Evolutionary conservation across 768 basidiomycete genomes (phyloP).

Genomic region (Mrakia blollopis): DNA sequence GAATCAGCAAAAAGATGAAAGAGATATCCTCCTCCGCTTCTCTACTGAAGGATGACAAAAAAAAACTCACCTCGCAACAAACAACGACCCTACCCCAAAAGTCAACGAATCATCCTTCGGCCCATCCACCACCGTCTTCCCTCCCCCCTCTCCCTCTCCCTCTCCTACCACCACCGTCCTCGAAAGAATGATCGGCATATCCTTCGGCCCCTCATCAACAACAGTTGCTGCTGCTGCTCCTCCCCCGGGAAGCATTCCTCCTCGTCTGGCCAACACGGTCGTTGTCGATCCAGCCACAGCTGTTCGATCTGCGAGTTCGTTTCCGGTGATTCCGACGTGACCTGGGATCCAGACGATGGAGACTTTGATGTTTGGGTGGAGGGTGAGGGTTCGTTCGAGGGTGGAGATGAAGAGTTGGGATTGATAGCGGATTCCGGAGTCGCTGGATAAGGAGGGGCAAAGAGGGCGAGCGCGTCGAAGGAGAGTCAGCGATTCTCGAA

Average conservation of each 20-base stretch:
- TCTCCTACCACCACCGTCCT: slow-evolving; percentile 12
- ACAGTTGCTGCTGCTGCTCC: slow-evolving; percentile 1
- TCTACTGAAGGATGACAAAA: neutral
- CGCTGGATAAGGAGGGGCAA: slow-evolving; percentile 24
- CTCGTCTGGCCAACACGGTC: slow-evolving; percentile 35
- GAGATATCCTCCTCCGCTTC: no score
- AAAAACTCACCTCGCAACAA: slow-evolving; percentile 40
- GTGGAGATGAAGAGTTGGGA: slow-evolving; percentile 39
- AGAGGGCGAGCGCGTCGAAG: neutral
- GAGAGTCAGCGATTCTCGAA: neutral
- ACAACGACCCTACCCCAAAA: slow-evolving; percentile 38
- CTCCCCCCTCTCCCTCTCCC: slow-evolving; percentile 5
- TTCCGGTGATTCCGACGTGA: slow-evolving; percentile 40
- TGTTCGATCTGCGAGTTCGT: slow-evolving; percentile 41
- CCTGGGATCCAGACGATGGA: slow-evolving; percentile 44
- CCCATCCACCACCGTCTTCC: neutral
- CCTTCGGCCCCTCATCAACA: slow-evolving; percentile 1
- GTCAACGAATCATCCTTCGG: slow-evolving; percentile 35
- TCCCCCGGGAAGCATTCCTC: slow-evolving; percentile 20
- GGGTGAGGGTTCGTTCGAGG: slow-evolving; percentile 40
- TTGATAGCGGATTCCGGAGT: slow-evolving; percentile 41
- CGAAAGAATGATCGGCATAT: slow-evolving; percentile 26
- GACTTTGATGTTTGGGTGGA: slow-evolving; percentile 38
- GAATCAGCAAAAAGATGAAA: neutral
- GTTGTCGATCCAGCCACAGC: slow-evolving; percentile 42